Conservation (phyloP, 129 eudicot genomes). For the Centella asiatica region DNA sequence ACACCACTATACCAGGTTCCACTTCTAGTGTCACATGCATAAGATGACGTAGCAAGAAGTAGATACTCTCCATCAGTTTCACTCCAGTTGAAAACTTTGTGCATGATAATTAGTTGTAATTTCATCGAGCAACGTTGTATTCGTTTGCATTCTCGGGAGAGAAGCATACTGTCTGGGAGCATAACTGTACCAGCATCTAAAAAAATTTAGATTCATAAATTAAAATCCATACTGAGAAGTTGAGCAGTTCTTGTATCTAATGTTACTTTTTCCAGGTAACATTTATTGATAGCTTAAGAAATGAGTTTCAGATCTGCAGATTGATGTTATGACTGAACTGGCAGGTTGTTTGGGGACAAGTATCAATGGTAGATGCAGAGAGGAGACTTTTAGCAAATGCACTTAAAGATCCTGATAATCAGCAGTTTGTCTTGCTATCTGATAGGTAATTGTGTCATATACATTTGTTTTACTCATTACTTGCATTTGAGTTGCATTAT, state of each 20-base stretch:
- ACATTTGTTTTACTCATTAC: constrained; percentile 4
- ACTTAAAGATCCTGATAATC: constrained; percentile 52
- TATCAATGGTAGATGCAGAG: constrained; percentile 68
- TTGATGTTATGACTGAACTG: neutral
- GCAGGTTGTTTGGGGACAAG: constrained; percentile 66
- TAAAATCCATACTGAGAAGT: neutral
- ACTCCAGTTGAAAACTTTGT: neutral
- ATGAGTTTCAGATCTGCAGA: neutral
- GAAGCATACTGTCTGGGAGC: neutral
- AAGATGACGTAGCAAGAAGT: neutral
- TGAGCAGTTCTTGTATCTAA: neutral
- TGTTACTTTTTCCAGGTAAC: neutral
- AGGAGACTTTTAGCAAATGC: constrained; percentile 53
- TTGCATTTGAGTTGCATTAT: constrained; percentile 6
- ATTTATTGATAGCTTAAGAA: neutral
- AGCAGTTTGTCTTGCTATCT: constrained; percentile 62
- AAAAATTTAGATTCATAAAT: neutral
- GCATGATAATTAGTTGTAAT: neutral
- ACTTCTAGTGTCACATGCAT: neutral
- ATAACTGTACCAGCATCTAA: neutral
- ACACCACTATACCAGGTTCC: too few relatives aligned
- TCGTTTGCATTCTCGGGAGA: neutral
- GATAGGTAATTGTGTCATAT: constrained; percentile 35
- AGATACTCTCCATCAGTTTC: neutral
- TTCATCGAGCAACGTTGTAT: neutral